phyloP scores from a whole-genome alignment of 805 yeast species.

The Kodamaea hsintzibuensis region DNA sequence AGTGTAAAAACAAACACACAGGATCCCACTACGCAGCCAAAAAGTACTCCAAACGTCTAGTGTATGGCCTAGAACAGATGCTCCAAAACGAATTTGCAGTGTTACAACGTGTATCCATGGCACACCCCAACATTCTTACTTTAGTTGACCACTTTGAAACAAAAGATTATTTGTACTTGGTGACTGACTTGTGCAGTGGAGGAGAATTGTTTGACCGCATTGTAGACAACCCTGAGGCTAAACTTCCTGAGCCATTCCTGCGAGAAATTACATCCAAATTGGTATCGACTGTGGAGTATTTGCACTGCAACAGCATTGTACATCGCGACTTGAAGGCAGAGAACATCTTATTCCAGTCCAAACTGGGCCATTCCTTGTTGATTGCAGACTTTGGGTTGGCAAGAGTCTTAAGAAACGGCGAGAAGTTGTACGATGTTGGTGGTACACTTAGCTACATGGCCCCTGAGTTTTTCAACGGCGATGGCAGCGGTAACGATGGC shows the following conservation, averaged over 20 bases:
- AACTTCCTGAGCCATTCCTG: constrained; percentile 49
- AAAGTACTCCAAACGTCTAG: constrained; percentile 45
- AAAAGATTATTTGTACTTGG: constrained; percentile 49
- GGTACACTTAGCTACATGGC: constrained; percentile 80
- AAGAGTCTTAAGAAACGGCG: constrained; percentile 36
- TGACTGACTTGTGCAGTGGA: constrained; percentile 67
- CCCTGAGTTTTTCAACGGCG: constrained; percentile 56
- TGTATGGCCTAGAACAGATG: constrained; percentile 52
- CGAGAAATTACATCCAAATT: constrained; percentile 50
- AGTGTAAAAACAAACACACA: constrained; percentile 45
- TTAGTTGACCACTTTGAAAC: constrained; percentile 74
- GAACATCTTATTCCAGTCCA: constrained; percentile 52
- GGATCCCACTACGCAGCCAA: constrained; percentile 54
- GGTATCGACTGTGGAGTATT: constrained; percentile 54
- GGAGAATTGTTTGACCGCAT: constrained; percentile 70
- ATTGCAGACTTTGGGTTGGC: constrained; percentile 71
- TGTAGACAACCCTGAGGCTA: constrained; percentile 36
- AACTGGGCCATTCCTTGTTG: constrained; percentile 34
- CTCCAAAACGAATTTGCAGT: constrained; percentile 64
- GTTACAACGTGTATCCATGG: constrained; percentile 49
- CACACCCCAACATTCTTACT: constrained; percentile 57
- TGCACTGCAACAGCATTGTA: constrained; percentile 60
- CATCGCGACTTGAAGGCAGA: constrained; percentile 78
- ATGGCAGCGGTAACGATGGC: constrained; percentile 36
- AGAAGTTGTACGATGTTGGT: constrained; percentile 47